phyloP scores from a whole-genome alignment of 257 asterid species.

The Nicotiana paniculata region DNA sequence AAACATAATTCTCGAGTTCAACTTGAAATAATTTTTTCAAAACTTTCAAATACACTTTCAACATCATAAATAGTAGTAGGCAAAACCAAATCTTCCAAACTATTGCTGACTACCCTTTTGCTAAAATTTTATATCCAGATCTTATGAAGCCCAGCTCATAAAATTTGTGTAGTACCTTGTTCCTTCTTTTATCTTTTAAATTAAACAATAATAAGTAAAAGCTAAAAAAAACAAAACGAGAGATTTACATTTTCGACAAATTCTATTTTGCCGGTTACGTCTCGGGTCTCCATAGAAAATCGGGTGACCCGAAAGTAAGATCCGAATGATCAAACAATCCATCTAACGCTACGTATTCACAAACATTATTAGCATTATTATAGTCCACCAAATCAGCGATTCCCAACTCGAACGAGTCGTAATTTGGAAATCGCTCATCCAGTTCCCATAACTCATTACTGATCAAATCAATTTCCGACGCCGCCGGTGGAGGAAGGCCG shows the following conservation, averaged over 20 bases:
- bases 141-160: background rate
- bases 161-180: background rate
- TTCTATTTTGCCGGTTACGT: slow-evolving; percentile 42
- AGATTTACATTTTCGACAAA: slow-evolving; percentile 13
- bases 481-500: slow-evolving; percentile 58
- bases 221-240: no score
- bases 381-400: slow-evolving; percentile 18
- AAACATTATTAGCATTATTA: slow-evolving; percentile 20
- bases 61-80: background rate
- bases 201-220: background rate
- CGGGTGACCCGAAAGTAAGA: slow-evolving; percentile 50
- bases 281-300: slow-evolving; percentile 46
- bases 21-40: no score
- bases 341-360: slow-evolving; percentile 50
- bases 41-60: no score
- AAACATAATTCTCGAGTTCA: no score
- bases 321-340: slow-evolving; percentile 74
- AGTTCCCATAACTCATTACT: slow-evolving; percentile 42
- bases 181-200: background rate
- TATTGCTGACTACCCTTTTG: background rate
- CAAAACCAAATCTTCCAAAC: background rate
- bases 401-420: slow-evolving; percentile 52
- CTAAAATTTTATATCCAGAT: background rate
- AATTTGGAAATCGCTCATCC: slow-evolving; percentile 30
- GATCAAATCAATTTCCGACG: slow-evolving; percentile 26